Base-by-base conservation (phyloP, 192 early-diverging fungal genomes). In the Coemansia sp. region DNA sequence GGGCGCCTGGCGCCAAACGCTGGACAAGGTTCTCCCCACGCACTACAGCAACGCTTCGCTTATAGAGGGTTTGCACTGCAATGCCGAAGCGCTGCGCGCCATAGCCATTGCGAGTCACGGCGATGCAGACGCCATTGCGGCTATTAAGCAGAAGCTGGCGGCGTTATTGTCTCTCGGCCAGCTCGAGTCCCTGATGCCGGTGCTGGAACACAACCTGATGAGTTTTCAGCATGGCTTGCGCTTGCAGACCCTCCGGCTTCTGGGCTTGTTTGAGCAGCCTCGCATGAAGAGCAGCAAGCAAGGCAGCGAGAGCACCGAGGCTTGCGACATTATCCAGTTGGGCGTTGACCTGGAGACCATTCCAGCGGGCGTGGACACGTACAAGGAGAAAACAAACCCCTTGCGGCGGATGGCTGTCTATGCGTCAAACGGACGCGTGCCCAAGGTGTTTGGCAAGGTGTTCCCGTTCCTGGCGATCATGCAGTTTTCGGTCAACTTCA, bases 401-500 rank as follows among this genome's bases (percentile, higher is more conserved):
- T 75, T 99, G 41, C 83, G 88, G 37, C 82, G 80, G 17, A 66
- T 97, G 48, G 78, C 84, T 25, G 74, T 82, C 3, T 70, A 94
- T 23, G 62, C 86, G 4, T 58, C 68, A 6, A 81, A 81, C 33
- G 73, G 81, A 13, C 73, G 81, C 27, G 43, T 91, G 13, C 90
- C 94, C 1, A 77, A 78, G 33, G 41, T 86, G n/a, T 95, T 90
- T 78, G 79, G 85, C 22, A 78, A 82, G 14, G 77, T 86, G 18
- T 77, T 86, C 46, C 82, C 82, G 35, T 78, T 85, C 25, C 64
- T 83, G 51, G 67, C 95, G 46, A 13, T 65, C 18, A 83, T 83
- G 14, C 70, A 89, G 32, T 80, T 93, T 29, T 86, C 86, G 10
- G 81, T 89, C 32, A 91, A 92, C 60, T 90, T 97, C 41, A 83